Base-by-base conservation (phyloP, 2,329 filamentous ascomycete genomes). In the Pseudocercospora eumusae region DNA sequence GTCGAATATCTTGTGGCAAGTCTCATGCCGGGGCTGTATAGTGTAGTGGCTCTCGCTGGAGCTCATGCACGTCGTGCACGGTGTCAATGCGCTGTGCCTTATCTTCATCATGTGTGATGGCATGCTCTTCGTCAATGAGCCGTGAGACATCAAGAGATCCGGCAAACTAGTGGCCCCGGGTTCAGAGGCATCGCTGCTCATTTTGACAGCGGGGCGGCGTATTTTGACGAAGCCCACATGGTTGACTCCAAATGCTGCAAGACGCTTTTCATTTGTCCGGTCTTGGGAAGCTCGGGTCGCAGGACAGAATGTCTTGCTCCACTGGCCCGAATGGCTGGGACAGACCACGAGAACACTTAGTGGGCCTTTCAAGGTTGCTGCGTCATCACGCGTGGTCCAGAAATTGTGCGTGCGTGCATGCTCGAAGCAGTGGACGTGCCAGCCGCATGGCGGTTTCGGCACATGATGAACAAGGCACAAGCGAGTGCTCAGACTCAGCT, bases 291-390 rank as follows among this genome's bases (percentile, higher is more conserved):
- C 47, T 23, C 13, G 6, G 47, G 10, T 25, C 28, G 47, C 20
- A 56, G 53, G 18, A 56, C 13, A n/a, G 42, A 23, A 23, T 56
- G 18, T 23, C 31, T 36, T 40, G 31, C 31, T 56, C 31, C 53
- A 40, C 53, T 42, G 53, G 20, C 20, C 53, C 53, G 6, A 18
- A 25, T 31, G 13, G 53, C 15, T 25, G 53, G 53, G 53, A 56
- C 53, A 56, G 53, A 56, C 53, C 53, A 56, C 53, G 53, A 40
- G 53, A 56, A 56, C 53, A 25, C 53, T 20, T 13, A 42, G 53
- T 56, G 27, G 53, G 42, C 27, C 31, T n/a, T 20, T 40, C 27
- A 11, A 15, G 47, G 11, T 40, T 36, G n/a, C 27, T 56, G 53
- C 53, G 53, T 56, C 53, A 56, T 42, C 28, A 21, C 33, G 11